A percentile compares a stretch with the other conserved stretches of the same genome.
phyloP scores from a whole-genome alignment of 306 rosid species.

The Prunus persica region DNA sequence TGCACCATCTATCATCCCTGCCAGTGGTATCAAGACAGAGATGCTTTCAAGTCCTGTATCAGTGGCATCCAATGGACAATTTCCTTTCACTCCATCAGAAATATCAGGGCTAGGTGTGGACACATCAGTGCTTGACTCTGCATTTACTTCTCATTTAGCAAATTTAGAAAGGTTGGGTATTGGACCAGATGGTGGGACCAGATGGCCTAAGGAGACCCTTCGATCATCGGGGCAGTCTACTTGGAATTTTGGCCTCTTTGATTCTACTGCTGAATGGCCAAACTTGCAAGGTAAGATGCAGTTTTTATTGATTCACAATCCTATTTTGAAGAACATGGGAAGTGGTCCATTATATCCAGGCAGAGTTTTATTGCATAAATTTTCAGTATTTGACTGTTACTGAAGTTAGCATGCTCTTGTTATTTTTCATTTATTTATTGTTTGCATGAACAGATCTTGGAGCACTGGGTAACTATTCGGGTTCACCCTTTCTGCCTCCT shows the following conservation, averaged over 20 bases:
- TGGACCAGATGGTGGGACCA: not conserved
- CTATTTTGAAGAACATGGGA: not conserved
- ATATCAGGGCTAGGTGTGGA: not conserved
- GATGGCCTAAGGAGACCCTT: conserved; percentile 1
- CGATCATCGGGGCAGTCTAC: not conserved
- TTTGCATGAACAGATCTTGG: not conserved
- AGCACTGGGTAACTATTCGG: conserved; percentile 9
- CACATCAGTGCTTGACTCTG: not conserved
- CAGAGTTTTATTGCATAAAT: not conserved
- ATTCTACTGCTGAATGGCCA: conserved; percentile 1
- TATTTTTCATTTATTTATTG: not conserved
- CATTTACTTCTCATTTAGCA: conserved; percentile 7
- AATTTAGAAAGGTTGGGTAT: conserved; percentile 4
- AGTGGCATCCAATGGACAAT: conserved; percentile 8
- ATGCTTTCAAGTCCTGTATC: not conserved
- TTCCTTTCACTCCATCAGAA: conserved; percentile 2
- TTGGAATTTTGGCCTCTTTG: conserved; percentile 4
- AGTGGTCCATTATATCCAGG: not conserved
- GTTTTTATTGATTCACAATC: not conserved
- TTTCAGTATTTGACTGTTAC: not conserved
- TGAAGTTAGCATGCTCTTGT: not conserved
- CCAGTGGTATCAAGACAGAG: conserved; percentile 1
- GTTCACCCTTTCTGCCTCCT: conserved; percentile 4
- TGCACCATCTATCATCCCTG: not conserved
- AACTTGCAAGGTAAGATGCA: conserved; percentile 4